phyloP scores from a whole-genome alignment of 495 filamentous ascomycete species.

The Daldinia bambusicola region DNA sequence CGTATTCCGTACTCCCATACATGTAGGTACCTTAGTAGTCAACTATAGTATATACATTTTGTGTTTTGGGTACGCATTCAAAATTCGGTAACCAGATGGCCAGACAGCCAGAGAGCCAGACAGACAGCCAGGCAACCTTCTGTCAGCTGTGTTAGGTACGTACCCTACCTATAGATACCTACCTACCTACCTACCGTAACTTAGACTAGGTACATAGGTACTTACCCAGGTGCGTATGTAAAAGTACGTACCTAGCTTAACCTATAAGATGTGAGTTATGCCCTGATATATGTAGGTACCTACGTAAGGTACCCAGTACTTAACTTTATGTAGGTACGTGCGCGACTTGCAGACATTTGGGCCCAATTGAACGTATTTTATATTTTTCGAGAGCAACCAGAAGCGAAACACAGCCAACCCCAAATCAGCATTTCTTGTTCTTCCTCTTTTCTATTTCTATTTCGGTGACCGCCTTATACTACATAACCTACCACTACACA shows the following conservation, averaged over 20 bases:
- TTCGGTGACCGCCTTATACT: constrained; percentile 39
- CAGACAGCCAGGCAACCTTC: too few species aligned
- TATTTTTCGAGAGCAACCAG: constrained; percentile 15
- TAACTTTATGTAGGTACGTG: constrained; percentile 14
- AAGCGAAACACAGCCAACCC: constrained; percentile 33
- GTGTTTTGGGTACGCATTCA: too few species aligned
- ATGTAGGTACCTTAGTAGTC: too few species aligned
- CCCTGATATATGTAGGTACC: too few species aligned
- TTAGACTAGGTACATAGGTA: background rate
- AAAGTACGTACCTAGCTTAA: too few species aligned
- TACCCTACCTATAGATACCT: background rate
- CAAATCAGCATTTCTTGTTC: constrained; percentile 25
- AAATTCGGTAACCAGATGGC: too few species aligned
- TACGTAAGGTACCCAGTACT: background rate
- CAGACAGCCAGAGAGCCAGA: too few species aligned
- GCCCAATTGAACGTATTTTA: constrained; percentile 11
- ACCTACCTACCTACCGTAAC: constrained; percentile 1
- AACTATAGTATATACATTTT: too few species aligned
- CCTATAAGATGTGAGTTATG: background rate
- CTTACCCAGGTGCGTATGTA: too few species aligned
- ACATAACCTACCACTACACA: too few species aligned
- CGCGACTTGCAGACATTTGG: constrained; percentile 13
- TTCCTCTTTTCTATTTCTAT: constrained; percentile 24
- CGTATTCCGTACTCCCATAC: too few species aligned
- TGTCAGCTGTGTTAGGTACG: too few species aligned